Percentiles rank a stretch among this genome's conserved stretches.
These are phyloP conservation scores for Starmerella etchellsii DNA, from an alignment of 805 yeast genomes.

Conservation along the genomic window DNA sequence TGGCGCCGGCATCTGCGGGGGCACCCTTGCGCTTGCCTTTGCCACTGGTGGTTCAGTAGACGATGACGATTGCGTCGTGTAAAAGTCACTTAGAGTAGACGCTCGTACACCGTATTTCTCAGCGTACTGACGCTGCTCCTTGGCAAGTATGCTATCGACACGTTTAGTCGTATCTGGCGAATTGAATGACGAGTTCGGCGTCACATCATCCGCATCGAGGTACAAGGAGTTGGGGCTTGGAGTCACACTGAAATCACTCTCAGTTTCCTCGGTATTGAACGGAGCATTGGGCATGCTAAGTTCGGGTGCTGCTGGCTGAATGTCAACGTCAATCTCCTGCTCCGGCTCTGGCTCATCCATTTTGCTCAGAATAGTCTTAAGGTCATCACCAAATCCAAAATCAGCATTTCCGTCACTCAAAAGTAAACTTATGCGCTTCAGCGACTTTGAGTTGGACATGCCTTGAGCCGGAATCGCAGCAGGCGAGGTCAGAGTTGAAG, in stretches of 20 bases:
- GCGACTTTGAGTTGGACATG: conserved; percentile 8
- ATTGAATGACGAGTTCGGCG: conserved; percentile 7
- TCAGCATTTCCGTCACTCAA: conserved; percentile 4
- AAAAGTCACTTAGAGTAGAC: conserved; percentile 5
- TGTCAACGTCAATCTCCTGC: not conserved
- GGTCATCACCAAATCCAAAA: conserved; percentile 17
- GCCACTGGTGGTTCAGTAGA: not conserved
- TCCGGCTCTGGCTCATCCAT: conserved; percentile 4
- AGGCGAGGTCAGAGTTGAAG: not conserved
- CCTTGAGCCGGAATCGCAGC: not conserved
- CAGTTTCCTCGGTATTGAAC: not conserved
- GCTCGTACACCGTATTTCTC: conserved; percentile 13
- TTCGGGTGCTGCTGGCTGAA: not conserved
- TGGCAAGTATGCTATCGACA: conserved; percentile 5
- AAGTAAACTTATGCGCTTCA: conserved; percentile 13
- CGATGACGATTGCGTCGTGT: conserved; percentile 1
- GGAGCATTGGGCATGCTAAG: conserved; percentile 7
- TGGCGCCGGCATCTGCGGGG: conserved; percentile 9
- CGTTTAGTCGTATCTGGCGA: conserved; percentile 1
- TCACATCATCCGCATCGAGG: conserved; percentile 4
- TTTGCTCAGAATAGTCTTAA: conserved; percentile 10
- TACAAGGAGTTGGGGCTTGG: conserved; percentile 17
- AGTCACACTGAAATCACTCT: conserved; percentile 6
- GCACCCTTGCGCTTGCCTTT: not conserved
- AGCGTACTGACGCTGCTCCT: conserved; percentile 14